phyloP scores from a whole-genome alignment of 2,329 filamentous ascomycete genomes.

The Aspergillus pseudotamarii region DNA sequence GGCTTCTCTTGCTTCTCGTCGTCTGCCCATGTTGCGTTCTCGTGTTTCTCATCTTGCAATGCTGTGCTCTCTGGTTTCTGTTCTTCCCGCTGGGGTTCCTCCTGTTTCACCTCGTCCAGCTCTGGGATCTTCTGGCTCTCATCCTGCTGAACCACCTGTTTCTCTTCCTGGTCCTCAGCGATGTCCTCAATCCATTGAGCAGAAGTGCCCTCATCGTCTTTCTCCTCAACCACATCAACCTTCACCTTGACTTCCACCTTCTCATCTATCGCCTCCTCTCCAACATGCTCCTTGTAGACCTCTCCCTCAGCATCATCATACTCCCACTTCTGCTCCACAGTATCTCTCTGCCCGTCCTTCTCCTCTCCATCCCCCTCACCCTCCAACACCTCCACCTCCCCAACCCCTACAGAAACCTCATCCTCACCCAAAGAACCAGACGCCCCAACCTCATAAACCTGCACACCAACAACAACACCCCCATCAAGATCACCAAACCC shows the following conservation, averaged over 20 bases:
- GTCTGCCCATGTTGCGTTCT: background rate
- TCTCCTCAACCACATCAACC: background rate
- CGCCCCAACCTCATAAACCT: background rate
- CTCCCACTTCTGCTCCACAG: background rate
- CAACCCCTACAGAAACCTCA: background rate
- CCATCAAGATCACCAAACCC: background rate
- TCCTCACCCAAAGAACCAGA: background rate
- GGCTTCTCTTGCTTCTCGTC: background rate
- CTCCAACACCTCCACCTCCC: background rate
- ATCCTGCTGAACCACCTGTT: background rate
- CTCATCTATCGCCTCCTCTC: background rate
- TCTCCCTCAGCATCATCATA: background rate
- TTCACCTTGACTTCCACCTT: background rate
- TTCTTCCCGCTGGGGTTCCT: background rate
- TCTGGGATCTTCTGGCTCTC: background rate
- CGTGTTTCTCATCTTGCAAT: background rate
- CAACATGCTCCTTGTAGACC: background rate
- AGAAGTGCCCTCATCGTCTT: background rate
- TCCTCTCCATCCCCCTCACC: background rate
- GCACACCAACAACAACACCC: background rate
- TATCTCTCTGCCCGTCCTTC: background rate
- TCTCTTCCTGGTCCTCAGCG: background rate
- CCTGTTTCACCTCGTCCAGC: background rate
- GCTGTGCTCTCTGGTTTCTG: background rate
- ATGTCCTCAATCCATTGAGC: background rate